Base-by-base conservation (phyloP, 176 grass and related monocot genomes). In the Tillandsia leiboldiana region DNA sequence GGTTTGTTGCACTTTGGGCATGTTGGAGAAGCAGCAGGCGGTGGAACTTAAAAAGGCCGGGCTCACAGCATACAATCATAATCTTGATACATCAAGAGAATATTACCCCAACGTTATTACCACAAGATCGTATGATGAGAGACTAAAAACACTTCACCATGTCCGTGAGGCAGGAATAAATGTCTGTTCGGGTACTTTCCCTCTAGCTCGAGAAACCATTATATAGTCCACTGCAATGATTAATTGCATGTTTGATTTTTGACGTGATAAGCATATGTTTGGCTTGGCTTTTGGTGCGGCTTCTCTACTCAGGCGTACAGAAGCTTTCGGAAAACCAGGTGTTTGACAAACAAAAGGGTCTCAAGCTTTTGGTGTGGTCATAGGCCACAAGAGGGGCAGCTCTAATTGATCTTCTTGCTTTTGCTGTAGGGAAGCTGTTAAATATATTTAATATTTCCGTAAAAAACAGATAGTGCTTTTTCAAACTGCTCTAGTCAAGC, bases 51-150 rank as follows among this genome's bases (percentile, higher is more conserved):
- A 99, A 73, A 83, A 99, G 75, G 95, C 90, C 51, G 95, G 95
- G 22, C 95, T 99, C 66, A 99, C 95, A 70, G 95, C 95, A 12
- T 99, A 99, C 83, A 99, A 94, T 83, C 95, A 99, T 82, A 99
- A 99, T 77, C 78, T 99, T 50, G 90, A 99, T 77, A 99, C 95
- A 77, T 99, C 95, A 63, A 99, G 90, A 86, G 95, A 99, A 76
- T 99, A 93, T 79, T 99, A 94, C 72, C 87, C 95, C n/a, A 99
- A 93, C 68, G 90, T 99, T 71, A 99, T 99, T 72, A 88, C 84
- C 51, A 99, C 90, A 13, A 87, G 95, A 82, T 93, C 95, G 63
- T 94, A 93, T 68, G 95, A 99, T 51, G 87, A 99, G 72, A 93
- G 95, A 74, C 81, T 94, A 68, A 73, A 93, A 61, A 99, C 90